Conservation (phyloP, 1,284 basidiomycete species). For the Cronartium ribicola region DNA sequence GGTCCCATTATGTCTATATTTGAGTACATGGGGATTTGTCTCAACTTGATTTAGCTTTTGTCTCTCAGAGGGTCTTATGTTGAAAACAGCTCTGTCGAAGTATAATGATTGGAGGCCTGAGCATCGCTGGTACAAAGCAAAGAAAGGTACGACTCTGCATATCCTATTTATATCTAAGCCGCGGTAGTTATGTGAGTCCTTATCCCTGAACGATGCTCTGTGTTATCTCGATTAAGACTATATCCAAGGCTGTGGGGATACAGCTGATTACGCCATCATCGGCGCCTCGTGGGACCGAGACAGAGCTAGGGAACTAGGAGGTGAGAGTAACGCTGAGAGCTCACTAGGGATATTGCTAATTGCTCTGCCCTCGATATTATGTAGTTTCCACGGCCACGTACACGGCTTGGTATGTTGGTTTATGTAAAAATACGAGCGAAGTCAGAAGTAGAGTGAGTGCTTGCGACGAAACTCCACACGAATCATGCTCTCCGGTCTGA, state of each 20-base stretch:
- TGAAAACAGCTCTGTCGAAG: constrained; percentile 65
- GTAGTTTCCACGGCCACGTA: constrained; percentile 66
- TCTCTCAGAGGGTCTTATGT: constrained; percentile 61
- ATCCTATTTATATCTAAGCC: neutral
- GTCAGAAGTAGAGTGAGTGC: constrained; percentile 7
- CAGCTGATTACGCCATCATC: constrained; percentile 68
- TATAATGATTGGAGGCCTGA: constrained; percentile 61
- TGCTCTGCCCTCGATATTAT: neutral
- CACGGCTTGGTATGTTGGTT: constrained; percentile 72
- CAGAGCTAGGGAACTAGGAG: constrained; percentile 67
- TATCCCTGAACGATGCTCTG: neutral
- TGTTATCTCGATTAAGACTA: constrained; percentile 67
- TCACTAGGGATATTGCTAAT: neutral
- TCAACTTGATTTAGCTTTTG: neutral
- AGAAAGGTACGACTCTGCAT: constrained; percentile 46
- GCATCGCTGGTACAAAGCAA: constrained; percentile 71
- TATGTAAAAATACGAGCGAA: constrained; percentile 53
- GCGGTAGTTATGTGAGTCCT: neutral
- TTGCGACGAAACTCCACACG: neutral
- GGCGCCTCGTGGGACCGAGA: constrained; percentile 73
- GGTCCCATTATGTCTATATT: neutral
- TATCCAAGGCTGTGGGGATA: constrained; percentile 75
- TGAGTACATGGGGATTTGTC: too few species aligned
- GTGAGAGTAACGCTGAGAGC: constrained; percentile 53
- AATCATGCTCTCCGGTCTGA: neutral